Evolutionary conservation across 495 filamentous ascomycete genomes (phyloP), one percentile per base, ranked within the genome.

Genomic region (Aspergillus taichungensis): DNA sequence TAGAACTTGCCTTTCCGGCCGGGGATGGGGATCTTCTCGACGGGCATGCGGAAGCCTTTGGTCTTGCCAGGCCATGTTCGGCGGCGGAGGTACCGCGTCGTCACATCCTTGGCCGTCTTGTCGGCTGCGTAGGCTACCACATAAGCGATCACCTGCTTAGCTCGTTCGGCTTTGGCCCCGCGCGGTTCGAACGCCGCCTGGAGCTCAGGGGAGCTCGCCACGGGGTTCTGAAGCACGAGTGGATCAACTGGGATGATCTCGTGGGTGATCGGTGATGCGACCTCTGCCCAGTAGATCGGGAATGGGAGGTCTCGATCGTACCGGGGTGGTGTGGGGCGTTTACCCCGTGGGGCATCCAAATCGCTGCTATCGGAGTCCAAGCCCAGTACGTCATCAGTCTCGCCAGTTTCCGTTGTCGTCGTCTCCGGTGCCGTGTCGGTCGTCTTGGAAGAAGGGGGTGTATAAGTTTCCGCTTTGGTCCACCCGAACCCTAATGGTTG

Each of bases 251-350:
- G 68, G 31, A 89, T 79, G 37, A 85, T 86, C 40, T 80, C 83
- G 51, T 87, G 75, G 3, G 86, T 86, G 10, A 84, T 71, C 0
- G 88, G 82, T 0, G 88, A 96, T 11, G 88, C 71, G 13, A 87
- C 82, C 55, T 99, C 92, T 3, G 83, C 82, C 92, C 94, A 99
- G 64, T 95, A 99, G 46, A 82, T 84, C 2, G 94, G 92, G 54
- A 83, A 87, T 18, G 77, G 78, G 11, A 95, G 71, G 45, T 90
- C 87, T 7, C 64, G 67, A 51, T 94, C 87, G 14, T 62, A 70
- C 38, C 50, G 53, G 33, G 46, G 31, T 47, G 13, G 47, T 30
- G 13, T 8, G 35, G 1, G 50, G 36, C 3, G 51, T 29, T 1
- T 33, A 13, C 12, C 29, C 45, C 28, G 46, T 43, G 12, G 52